Evolutionary conservation across 768 basidiomycete species (phyloP), one percentile per base, ranked within the genome.

Genomic region (Pleurotus djamor): DNA sequence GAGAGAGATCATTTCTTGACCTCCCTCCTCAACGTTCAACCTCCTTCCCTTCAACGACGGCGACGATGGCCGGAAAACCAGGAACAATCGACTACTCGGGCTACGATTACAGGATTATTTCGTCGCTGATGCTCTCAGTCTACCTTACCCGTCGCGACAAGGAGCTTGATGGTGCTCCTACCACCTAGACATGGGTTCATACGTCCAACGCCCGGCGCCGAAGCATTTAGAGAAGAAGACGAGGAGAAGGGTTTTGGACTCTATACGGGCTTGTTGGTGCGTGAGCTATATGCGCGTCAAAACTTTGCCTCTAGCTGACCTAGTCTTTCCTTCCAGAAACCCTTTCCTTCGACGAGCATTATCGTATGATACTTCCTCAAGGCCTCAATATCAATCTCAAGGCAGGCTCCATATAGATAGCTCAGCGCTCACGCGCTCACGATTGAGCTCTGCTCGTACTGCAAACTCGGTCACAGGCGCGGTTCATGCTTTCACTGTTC

Each of bases 31-130:
- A 36, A 17, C 35, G n/a, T n/a, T n/a, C n/a, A n/a, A n/a, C n/a
- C 49, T 51, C 48, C 9, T 32, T n/a, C 12, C 5, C 16, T 50
- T 32, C 54, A 55, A 55, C 54, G 54, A 41, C 54, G 54, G 54
- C 54, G 54, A 68, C 63, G 61, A 66, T 65, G 64, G 56, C 62
- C 52, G 63, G 64, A 45, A 57, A 55, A 54, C 38, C 69, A 49
- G 75, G 72, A 68, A 91, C 88, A 77, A 88, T 85, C 55, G 93
- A 96, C 73, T 75, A 92, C 66, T 94, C 92, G 62, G 87, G 86
- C 45, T 98, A 95, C 85, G 97, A 97, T 79, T 98, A 98, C 82
- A 87, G 90, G 48, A 92, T 92, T 58, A 96, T 98, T 69, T 94
- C 94, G 33, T 95, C 93, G 17, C 83, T 98, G 47, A 96, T 98